Conservation (phyloP, 164 flowering plant species). For the Umbilicus rupestris region DNA sequence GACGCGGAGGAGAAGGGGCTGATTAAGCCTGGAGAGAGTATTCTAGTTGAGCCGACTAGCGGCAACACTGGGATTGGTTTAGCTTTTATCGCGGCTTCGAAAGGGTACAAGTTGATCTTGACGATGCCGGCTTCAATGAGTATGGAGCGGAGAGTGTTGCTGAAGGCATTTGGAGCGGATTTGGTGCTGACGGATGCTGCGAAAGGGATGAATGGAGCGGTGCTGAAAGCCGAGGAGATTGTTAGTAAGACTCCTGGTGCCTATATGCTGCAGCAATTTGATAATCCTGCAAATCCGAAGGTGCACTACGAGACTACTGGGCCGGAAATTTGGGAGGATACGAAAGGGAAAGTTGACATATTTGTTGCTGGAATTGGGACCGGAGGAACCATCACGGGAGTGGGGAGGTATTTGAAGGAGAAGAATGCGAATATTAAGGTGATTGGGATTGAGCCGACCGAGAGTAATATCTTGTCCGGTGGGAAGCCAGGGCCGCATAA, state of each 20-base stretch:
- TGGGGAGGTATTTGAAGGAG: conserved; percentile 68
- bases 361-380: conserved; percentile 94
- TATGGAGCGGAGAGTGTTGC: background rate
- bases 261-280: conserved; percentile 3
- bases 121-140: conserved; percentile 2
- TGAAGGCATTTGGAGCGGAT: conserved; percentile 6
- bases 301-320: conserved; percentile 95
- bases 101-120: conserved; percentile 5
- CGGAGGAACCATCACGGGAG: conserved; percentile 90
- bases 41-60: conserved; percentile 2
- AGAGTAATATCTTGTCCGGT: conserved; percentile 87
- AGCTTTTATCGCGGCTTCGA: background rate
- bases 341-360: conserved; percentile 88
- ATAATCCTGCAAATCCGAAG: conserved; percentile 23
- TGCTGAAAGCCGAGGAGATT: background rate
- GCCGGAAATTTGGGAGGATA: conserved; percentile 98
- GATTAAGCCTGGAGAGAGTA: conserved; percentile 7
- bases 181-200: conserved; percentile 3
- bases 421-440: conserved; percentile 73
- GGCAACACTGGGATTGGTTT: conserved; percentile 3
- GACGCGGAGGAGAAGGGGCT: conserved; percentile 3
- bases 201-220: conserved; percentile 6
- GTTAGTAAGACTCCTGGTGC: too few species aligned
- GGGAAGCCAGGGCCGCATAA: conserved; percentile 98
- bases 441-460: conserved; percentile 86